These are phyloP conservation scores for Tolypocladium ophioglossoides DNA, from an alignment of 2,329 filamentous ascomycete species.

Conservation along the genomic window DNA sequence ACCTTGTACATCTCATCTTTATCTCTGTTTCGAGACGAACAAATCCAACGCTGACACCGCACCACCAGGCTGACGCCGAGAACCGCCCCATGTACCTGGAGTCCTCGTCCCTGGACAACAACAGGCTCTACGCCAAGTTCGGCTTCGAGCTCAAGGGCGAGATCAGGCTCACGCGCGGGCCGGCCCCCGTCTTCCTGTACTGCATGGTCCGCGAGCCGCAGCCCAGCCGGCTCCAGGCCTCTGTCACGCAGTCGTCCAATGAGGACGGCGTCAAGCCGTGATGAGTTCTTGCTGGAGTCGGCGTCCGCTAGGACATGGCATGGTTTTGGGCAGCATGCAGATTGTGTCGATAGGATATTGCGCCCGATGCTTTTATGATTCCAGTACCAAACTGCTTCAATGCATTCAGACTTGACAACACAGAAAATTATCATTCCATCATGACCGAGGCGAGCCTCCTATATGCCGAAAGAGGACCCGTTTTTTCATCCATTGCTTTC, in stretches of 20 bases:
- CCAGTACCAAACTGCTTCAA: not conserved
- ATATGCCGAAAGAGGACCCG: not conserved
- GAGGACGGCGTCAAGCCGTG: conserved; percentile 4
- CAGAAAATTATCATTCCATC: conserved; percentile 1
- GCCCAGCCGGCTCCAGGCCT: conserved; percentile 12
- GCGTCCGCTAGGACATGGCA: not conserved
- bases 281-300: not conserved
- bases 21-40: conserved; percentile 17
- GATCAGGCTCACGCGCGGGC: conserved; percentile 49
- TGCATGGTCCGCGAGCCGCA: conserved; percentile 74
- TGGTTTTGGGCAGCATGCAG: not conserved
- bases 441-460: not conserved
- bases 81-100: conserved; percentile 66
- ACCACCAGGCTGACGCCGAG: conserved; percentile 48
- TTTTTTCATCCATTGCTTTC: not conserved
- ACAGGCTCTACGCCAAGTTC: conserved; percentile 62
- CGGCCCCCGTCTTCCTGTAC: conserved; percentile 53
- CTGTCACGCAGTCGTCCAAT: conserved; percentile 3
- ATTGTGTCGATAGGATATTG: not conserved
- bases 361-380: not conserved
- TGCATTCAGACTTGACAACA: not conserved
- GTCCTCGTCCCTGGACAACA: conserved; percentile 59
- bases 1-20: conserved; percentile 18
- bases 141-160: conserved; percentile 58
- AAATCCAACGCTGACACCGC: not conserved